phyloP scores from a whole-genome alignment of 1,284 basidiomycete species.

The Cutaneotrichosporon cutaneum region DNA sequence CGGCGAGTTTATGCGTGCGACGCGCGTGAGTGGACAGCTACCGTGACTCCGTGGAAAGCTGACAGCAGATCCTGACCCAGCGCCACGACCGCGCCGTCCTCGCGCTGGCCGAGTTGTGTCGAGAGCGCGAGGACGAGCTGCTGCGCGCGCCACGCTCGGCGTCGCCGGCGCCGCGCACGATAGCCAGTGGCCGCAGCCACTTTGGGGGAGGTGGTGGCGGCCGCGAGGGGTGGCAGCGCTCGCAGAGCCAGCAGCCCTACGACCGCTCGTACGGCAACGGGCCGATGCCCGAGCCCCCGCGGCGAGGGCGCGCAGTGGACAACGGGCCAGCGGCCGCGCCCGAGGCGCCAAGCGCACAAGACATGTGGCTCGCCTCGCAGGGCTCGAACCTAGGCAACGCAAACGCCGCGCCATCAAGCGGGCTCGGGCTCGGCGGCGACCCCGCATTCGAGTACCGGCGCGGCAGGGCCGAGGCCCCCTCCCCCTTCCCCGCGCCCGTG shows the following conservation, averaged over 20 bases:
- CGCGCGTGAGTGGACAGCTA: slow-evolving; percentile 55
- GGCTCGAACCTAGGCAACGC: slow-evolving; percentile 44
- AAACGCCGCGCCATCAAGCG: slow-evolving; percentile 23
- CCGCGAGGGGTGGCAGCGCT: slow-evolving; percentile 33
- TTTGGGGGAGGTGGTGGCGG: slow-evolving; percentile 26
- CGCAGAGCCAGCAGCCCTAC: slow-evolving; percentile 44
- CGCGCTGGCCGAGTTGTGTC: slow-evolving; percentile 78
- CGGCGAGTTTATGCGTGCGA: slow-evolving; percentile 96
- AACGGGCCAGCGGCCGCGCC: background rate
- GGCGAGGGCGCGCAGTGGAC: slow-evolving; percentile 1
- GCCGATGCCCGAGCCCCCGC: background rate
- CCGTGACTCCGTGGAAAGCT: background rate
- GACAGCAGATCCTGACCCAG: slow-evolving; percentile 61
- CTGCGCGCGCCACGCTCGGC: slow-evolving; percentile 52
- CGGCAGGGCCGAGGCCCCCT: slow-evolving; percentile 15
- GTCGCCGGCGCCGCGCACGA: slow-evolving; percentile 49
- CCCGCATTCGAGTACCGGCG: slow-evolving; percentile 26
- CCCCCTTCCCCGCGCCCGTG: slow-evolving; percentile 8
- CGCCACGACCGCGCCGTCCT: slow-evolving; percentile 77
- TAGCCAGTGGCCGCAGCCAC: slow-evolving; percentile 37
- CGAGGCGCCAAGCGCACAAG: slow-evolving; percentile 33
- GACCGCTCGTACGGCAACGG: slow-evolving; percentile 33
- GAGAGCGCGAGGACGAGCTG: slow-evolving; percentile 54
- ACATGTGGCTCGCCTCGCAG: slow-evolving; percentile 49
- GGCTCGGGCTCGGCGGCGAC: slow-evolving; percentile 34